Conservation (phyloP, 2,329 filamentous ascomycete species). For the Pseudophaeomoniella oleicola region DNA sequence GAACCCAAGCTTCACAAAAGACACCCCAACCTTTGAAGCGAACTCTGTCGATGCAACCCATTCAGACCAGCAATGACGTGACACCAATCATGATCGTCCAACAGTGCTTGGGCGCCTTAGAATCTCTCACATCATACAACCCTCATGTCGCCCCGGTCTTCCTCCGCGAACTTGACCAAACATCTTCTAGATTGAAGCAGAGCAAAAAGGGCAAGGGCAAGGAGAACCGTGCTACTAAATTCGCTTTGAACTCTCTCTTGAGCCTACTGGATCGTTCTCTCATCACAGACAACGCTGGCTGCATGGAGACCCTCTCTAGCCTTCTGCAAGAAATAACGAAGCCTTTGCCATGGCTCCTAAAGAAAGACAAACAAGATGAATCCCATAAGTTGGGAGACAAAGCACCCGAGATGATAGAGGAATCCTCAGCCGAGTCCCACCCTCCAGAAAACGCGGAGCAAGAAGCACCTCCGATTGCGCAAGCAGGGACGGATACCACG, state of each 20-base stretch:
- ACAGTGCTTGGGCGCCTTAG: slow-evolving; percentile 77
- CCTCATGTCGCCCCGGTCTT: slow-evolving; percentile 82
- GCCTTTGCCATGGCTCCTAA: slow-evolving; percentile 67
- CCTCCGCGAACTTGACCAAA: slow-evolving; percentile 81
- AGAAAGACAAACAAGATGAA: slow-evolving; percentile 62
- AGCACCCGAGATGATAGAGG: slow-evolving; percentile 30
- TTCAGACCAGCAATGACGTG: slow-evolving; percentile 55
- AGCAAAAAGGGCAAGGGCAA: slow-evolving; percentile 80
- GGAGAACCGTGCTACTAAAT: slow-evolving; percentile 71
- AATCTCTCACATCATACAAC: slow-evolving; percentile 71
- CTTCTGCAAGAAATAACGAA: slow-evolving; percentile 78
- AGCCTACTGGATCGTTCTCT: slow-evolving; percentile 81
- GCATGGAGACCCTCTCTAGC: slow-evolving; percentile 86
- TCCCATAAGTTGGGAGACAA: not conserved
- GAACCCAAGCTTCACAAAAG: slow-evolving; percentile 62
- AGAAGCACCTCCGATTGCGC: too few species aligned
- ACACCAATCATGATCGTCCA: slow-evolving; percentile 92
- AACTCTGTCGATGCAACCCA: slow-evolving; percentile 47
- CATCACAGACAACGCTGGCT: slow-evolving; percentile 90
- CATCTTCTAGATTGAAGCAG: slow-evolving; percentile 57
- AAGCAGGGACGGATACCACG: slow-evolving; percentile 19
- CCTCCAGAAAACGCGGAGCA: slow-evolving; percentile 15
- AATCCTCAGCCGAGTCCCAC: not conserved
- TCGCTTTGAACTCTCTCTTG: slow-evolving; percentile 80
- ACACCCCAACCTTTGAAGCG: slow-evolving; percentile 72